phyloP scores from a whole-genome alignment of 2,329 filamentous ascomycete species.

The Alternaria tenuissima region DNA sequence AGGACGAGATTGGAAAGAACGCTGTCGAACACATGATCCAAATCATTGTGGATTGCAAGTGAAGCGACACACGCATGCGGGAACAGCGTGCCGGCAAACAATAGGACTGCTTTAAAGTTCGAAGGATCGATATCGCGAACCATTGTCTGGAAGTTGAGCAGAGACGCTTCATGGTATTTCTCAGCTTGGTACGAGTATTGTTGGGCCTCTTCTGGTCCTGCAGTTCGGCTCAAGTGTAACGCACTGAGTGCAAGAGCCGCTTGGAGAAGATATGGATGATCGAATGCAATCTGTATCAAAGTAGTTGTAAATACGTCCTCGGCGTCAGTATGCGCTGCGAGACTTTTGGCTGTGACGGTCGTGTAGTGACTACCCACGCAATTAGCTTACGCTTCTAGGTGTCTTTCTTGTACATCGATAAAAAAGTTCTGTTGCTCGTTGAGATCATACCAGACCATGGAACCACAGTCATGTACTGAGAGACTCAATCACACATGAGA shows the following conservation, averaged over 20 bases:
- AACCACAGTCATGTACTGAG: background rate
- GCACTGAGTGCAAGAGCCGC: conserved; percentile 55
- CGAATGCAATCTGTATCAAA: conserved; percentile 49
- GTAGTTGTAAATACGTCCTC: conserved; percentile 29
- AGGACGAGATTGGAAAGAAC: conserved; percentile 35
- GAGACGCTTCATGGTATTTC: conserved; percentile 31
- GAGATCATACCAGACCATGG: background rate
- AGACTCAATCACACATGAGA: background rate
- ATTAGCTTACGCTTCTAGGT: background rate
- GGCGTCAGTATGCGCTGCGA: conserved; percentile 26
- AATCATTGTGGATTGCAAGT: conserved; percentile 14
- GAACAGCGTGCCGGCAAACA: conserved; percentile 26
- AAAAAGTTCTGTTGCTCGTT: background rate
- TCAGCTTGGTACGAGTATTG: conserved; percentile 32
- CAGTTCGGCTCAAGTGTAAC: conserved; percentile 53
- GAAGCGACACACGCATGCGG: conserved; percentile 35
- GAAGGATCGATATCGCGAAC: conserved; percentile 47
- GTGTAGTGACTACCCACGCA: conserved; percentile 32
- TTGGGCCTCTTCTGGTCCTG: conserved; percentile 18
- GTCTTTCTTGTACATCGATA: background rate
- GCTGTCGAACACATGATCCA: conserved; percentile 29
- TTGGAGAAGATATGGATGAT: conserved; percentile 56
- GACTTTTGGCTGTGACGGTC: conserved; percentile 37
- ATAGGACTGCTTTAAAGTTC: conserved; percentile 52
- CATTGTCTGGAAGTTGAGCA: conserved; percentile 28